A percentile compares a stretch with the other conserved stretches of the same genome.
Evolutionary conservation across 1,139 yeast genomes (phyloP).

Genomic region (Debaryomycetaceae sp.): DNA sequence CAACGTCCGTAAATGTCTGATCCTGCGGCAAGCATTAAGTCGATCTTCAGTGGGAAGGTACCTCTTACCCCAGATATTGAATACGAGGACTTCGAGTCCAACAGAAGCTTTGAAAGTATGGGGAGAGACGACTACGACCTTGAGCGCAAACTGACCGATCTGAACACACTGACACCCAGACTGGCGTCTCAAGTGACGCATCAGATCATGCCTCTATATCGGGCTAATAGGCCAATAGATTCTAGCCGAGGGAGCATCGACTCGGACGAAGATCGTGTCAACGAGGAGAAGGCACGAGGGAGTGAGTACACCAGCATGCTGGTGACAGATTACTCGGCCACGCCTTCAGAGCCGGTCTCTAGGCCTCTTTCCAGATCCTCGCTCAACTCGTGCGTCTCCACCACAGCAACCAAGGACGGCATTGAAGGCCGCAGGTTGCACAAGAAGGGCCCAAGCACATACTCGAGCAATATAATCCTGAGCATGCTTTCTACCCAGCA

Average conservation of each 20-base stretch:
- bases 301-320: background rate
- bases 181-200: background rate
- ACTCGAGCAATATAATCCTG: constrained; percentile 30
- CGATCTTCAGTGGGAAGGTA: constrained; percentile 36
- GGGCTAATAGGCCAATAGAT: background rate
- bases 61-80: constrained; percentile 18
- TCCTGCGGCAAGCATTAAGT: constrained; percentile 43
- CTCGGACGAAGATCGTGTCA: background rate
- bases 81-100: constrained; percentile 12
- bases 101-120: constrained; percentile 2
- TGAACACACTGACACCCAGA: background rate
- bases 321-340: background rate
- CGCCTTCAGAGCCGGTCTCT: constrained; percentile 22
- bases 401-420: constrained; percentile 73
- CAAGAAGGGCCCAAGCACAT: constrained; percentile 38
- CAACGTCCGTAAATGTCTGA: constrained; percentile 27
- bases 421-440: constrained; percentile 60
- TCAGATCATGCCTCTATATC: background rate
- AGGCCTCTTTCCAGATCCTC: constrained; percentile 62
- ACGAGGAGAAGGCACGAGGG: background rate
- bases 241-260: background rate
- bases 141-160: background rate
- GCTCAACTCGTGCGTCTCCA: constrained; percentile 61
- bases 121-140: background rate
- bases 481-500: constrained; percentile 28